Conservation (phyloP, 345 rosid species). For the Arabidopsis suecica region DNA sequence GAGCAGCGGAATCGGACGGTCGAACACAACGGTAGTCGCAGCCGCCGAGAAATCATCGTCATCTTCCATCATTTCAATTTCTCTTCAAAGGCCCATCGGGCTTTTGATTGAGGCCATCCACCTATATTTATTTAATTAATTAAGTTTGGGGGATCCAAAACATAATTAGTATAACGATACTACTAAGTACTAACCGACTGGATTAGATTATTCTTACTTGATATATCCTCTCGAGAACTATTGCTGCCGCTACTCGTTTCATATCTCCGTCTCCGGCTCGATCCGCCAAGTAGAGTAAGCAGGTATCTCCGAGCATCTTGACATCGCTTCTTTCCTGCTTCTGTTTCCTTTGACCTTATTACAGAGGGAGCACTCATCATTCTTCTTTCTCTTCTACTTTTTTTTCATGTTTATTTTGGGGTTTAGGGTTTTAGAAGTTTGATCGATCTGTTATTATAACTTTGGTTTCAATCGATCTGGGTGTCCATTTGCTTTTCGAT, state of each 20-base stretch:
- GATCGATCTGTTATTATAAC: slow-evolving; percentile 9
- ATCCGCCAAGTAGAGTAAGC: neutral
- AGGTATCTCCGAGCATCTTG: slow-evolving; percentile 6
- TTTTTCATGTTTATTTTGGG: neutral
- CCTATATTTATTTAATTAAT: no score
- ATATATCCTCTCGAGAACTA: neutral
- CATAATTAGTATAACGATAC: no score
- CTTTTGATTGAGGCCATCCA: neutral
- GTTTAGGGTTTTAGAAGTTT: slow-evolving; percentile 29
- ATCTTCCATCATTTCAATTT: slow-evolving; percentile 18
- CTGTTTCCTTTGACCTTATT: neutral
- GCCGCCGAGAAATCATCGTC: slow-evolving; percentile 65
- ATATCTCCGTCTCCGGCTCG: slow-evolving; percentile 2
- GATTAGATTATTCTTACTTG: neutral
- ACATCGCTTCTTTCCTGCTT: no score
- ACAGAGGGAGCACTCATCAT: neutral
- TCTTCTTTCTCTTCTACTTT: neutral
- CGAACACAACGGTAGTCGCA: slow-evolving; percentile 60
- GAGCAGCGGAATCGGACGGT: slow-evolving; percentile 66
- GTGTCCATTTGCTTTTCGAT: neutral
- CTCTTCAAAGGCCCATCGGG: slow-evolving; percentile 35
- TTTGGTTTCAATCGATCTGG: neutral
- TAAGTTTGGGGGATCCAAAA: no score
- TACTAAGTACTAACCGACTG: no score
- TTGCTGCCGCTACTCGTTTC: neutral